These are phyloP conservation scores for Colletotrichum sp. DNA, from an alignment of 2,329 filamentous ascomycete species.

Conservation along the genomic window DNA sequence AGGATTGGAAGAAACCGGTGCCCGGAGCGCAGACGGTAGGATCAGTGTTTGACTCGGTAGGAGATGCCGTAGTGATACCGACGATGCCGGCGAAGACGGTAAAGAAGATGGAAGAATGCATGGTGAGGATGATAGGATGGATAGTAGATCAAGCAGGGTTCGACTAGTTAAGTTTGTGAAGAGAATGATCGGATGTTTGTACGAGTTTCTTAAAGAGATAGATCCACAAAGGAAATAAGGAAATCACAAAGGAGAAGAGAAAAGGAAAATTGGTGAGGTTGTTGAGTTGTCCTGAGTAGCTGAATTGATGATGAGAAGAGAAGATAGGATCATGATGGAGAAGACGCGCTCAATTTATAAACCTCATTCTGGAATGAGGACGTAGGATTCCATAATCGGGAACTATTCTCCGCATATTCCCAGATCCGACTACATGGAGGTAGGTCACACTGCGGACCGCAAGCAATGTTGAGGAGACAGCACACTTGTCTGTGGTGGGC, in stretches of 20 bases:
- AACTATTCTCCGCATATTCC: not conserved
- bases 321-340: not conserved
- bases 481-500: not conserved
- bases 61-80: not conserved
- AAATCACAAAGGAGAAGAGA: not conserved
- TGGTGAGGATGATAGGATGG: not conserved
- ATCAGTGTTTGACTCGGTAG: not conserved
- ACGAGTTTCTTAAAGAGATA: not conserved
- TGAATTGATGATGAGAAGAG: not conserved
- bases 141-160: not conserved
- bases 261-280: not conserved
- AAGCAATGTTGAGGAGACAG: not conserved
- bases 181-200: not conserved
- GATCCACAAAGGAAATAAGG: slow-evolving; percentile 17
- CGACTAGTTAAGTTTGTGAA: not conserved
- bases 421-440: not conserved
- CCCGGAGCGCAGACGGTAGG: slow-evolving; percentile 10
- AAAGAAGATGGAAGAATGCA: slow-evolving; percentile 13
- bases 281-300: not conserved
- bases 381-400: not conserved
- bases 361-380: not conserved
- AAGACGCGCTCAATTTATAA: slow-evolving; percentile 1
- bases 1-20: slow-evolving; percentile 15
- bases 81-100: not conserved
- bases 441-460: not conserved